These are phyloP conservation scores for Scenedesmus sp. DNA, from an alignment of 163 green algal genomes.

Conservation along the genomic window DNA sequence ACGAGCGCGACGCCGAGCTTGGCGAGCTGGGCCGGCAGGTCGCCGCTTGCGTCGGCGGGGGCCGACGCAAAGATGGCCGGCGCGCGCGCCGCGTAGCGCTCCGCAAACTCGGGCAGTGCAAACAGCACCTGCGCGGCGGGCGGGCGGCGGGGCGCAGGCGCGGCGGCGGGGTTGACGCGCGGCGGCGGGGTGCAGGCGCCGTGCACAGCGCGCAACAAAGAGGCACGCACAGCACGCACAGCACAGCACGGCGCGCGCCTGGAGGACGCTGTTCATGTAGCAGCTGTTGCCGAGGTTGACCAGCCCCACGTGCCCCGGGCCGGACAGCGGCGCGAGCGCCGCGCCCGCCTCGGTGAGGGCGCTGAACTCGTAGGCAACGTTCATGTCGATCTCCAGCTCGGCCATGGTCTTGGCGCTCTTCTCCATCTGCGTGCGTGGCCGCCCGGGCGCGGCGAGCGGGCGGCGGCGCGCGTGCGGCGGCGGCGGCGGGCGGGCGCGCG, in stretches of 20 bases:
- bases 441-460: too few relatives aligned
- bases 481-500: too few relatives aligned
- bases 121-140: constrained; percentile 78
- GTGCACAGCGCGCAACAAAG: too few relatives aligned
- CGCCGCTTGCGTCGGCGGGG: constrained; percentile 61
- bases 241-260: constrained; percentile 57
- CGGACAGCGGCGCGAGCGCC: constrained; percentile 76
- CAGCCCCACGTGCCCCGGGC: constrained; percentile 89
- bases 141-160: too few relatives aligned
- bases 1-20: constrained; percentile 69
- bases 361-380: constrained; percentile 92
- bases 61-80: constrained; percentile 53
- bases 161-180: too few relatives aligned
- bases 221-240: constrained; percentile 21
- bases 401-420: constrained; percentile 98
- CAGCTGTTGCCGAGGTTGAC: constrained; percentile 98
- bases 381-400: constrained; percentile 94
- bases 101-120: constrained; percentile 71
- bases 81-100: constrained; percentile 58
- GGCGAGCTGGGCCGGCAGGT: constrained; percentile 85
- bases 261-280: constrained; percentile 98
- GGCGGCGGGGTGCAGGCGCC: too few relatives aligned
- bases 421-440: constrained; percentile 88
- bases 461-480: too few relatives aligned
- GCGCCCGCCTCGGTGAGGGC: constrained; percentile 92